phyloP scores from a whole-genome alignment of 805 yeast species.

The Kodamaea leandrae region DNA sequence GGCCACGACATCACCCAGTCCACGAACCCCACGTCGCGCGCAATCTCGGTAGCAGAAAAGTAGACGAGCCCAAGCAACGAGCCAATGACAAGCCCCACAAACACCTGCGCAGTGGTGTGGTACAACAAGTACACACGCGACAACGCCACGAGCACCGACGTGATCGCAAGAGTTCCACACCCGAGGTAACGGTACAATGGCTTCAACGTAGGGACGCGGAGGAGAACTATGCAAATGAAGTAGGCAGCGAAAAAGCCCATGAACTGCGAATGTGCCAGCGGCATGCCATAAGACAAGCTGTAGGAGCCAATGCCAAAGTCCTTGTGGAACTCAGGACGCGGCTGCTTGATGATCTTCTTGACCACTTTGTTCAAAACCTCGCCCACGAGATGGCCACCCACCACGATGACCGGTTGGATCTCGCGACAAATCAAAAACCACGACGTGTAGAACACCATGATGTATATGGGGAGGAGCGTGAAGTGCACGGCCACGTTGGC shows the following conservation, averaged over 20 bases:
- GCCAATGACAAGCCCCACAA: conserved; percentile 71
- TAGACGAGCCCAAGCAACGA: conserved; percentile 54
- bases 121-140: conserved; percentile 79
- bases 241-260: conserved; percentile 81
- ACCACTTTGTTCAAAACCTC: conserved; percentile 70
- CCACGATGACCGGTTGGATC: conserved; percentile 77
- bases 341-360: conserved; percentile 62
- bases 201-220: conserved; percentile 38
- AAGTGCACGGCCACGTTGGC: conserved; percentile 65
- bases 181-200: conserved; percentile 26
- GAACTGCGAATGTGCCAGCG: conserved; percentile 94
- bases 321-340: conserved; percentile 64
- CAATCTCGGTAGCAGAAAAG: conserved; percentile 49
- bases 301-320: conserved; percentile 44
- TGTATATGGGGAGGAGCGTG: conserved; percentile 76
- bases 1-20: conserved; percentile 62
- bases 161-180: conserved; percentile 21
- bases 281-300: conserved; percentile 86
- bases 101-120: conserved; percentile 71
- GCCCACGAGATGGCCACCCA: conserved; percentile 80
- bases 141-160: conserved; percentile 48
- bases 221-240: conserved; percentile 43
- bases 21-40: conserved; percentile 66
- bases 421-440: conserved; percentile 84
- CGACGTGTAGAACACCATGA: conserved; percentile 74